phyloP scores from a whole-genome alignment of 179 eudicot genomes.

The Dionaea muscipula region DNA sequence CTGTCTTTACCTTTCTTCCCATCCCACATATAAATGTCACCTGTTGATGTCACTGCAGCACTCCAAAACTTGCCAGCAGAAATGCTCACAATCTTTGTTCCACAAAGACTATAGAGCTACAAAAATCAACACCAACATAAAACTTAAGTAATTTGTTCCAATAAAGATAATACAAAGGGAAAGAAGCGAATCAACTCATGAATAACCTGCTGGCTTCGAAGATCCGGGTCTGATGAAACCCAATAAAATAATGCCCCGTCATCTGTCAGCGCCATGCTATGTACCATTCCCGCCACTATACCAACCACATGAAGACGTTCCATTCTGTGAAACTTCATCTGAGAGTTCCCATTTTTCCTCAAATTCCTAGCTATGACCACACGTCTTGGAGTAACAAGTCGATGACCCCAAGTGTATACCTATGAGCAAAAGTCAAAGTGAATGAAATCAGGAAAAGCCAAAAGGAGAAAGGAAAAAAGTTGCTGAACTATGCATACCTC shows the following conservation, averaged over 20 bases:
- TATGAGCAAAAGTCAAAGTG: conserved; percentile 20
- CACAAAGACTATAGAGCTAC: conserved; percentile 55
- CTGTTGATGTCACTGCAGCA: conserved; percentile 69
- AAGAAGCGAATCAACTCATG: background rate
- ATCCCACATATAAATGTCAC: conserved; percentile 90
- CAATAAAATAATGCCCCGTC: conserved; percentile 90
- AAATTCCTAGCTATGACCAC: conserved; percentile 57
- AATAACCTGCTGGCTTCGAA: conserved; percentile 80
- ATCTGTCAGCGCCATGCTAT: conserved; percentile 77
- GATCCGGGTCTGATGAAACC: conserved; percentile 82
- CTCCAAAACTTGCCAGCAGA: conserved; percentile 91
- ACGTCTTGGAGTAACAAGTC: conserved; percentile 90
- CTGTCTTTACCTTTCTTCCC: conserved; percentile 54
- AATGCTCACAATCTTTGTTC: conserved; percentile 47
- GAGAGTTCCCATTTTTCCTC: conserved; percentile 55
- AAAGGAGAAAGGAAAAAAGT: background rate
- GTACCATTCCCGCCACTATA: conserved; percentile 78
- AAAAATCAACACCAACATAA: background rate
- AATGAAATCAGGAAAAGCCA: background rate
- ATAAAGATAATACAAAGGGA: background rate
- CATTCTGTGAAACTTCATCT: conserved; percentile 66
- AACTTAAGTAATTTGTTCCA: background rate
- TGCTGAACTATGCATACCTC: conserved; percentile 45
- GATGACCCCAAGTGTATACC: conserved; percentile 99
- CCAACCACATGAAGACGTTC: conserved; percentile 66